phyloP scores from a whole-genome alignment of 257 asterid species.

The Penstemon barbatus region DNA sequence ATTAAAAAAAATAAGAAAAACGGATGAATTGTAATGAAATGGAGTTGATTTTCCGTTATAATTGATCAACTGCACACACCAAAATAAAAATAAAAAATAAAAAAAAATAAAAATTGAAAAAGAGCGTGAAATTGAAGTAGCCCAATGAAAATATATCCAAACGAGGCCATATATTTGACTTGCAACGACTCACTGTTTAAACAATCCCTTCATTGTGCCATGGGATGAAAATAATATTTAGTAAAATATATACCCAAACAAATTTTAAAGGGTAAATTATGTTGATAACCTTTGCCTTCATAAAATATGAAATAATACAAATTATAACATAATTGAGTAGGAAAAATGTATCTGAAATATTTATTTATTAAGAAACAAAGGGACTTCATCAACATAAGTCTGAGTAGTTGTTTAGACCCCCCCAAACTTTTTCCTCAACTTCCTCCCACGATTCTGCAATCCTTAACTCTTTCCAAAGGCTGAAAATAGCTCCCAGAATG shows the following conservation, averaged over 20 bases:
- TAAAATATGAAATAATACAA: neutral
- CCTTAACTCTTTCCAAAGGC: conserved; percentile 74
- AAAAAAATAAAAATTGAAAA: too few relatives aligned
- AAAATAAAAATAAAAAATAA: too few relatives aligned
- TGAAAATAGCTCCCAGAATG: conserved; percentile 77
- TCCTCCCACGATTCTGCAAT: conserved; percentile 82
- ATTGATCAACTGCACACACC: too few relatives aligned
- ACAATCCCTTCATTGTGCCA: conserved; percentile 11
- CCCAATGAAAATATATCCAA: neutral
- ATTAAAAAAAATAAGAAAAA: too few relatives aligned
- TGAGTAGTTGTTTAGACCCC: conserved; percentile 55
- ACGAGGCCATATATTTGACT: neutral
- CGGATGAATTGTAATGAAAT: too few relatives aligned
- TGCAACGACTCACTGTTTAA: neutral
- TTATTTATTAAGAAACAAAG: neutral
- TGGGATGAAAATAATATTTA: conserved; percentile 2
- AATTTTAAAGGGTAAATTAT: neutral
- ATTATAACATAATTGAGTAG: neutral
- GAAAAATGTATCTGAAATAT: neutral
- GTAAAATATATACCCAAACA: neutral
- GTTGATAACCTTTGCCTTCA: neutral
- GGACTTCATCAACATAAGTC: conserved; percentile 29
- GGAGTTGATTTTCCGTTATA: too few relatives aligned
- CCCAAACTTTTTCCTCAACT: conserved; percentile 91
- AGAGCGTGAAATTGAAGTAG: too few relatives aligned